These are phyloP conservation scores for Ceratocystis variospora DNA, from an alignment of 2,329 filamentous ascomycete species.

Conservation along the genomic window DNA sequence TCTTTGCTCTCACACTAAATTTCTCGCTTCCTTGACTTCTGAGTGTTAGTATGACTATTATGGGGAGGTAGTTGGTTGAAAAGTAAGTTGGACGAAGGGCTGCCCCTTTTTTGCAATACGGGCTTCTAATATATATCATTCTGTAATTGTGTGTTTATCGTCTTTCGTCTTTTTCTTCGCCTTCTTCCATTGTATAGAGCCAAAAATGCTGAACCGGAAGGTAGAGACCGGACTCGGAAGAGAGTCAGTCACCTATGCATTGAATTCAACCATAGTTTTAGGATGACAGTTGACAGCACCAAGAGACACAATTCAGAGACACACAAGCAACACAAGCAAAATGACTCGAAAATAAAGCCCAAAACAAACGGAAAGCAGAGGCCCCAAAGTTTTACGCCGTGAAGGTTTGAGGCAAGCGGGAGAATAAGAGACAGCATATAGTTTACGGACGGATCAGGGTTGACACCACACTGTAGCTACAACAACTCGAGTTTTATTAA, in stretches of 20 bases:
- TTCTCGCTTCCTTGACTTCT: not conserved
- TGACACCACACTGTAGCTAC: too few species aligned
- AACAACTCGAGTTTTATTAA: not conserved
- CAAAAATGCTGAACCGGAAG: not conserved
- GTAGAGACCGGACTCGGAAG: too few species aligned
- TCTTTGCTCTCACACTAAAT: not conserved
- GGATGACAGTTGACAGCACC: slow-evolving; percentile 1
- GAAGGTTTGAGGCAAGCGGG: not conserved
- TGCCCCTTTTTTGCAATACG: not conserved
- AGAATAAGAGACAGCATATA: not conserved
- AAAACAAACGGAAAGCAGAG: not conserved
- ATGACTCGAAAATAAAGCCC: not conserved
- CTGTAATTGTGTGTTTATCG: not conserved
- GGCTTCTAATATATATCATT: too few species aligned
- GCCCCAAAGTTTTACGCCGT: not conserved
- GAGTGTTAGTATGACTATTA: not conserved
- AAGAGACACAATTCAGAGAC: not conserved
- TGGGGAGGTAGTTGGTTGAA: not conserved
- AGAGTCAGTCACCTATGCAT: not conserved
- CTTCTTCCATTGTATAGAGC: not conserved
- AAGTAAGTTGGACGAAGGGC: not conserved
- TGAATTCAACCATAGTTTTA: not conserved
- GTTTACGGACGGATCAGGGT: too few species aligned
- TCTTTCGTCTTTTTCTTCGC: too few species aligned
- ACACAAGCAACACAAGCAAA: not conserved